Base-by-base conservation (phyloP, 441 rosid genomes). In the Corymbia citriodora region DNA sequence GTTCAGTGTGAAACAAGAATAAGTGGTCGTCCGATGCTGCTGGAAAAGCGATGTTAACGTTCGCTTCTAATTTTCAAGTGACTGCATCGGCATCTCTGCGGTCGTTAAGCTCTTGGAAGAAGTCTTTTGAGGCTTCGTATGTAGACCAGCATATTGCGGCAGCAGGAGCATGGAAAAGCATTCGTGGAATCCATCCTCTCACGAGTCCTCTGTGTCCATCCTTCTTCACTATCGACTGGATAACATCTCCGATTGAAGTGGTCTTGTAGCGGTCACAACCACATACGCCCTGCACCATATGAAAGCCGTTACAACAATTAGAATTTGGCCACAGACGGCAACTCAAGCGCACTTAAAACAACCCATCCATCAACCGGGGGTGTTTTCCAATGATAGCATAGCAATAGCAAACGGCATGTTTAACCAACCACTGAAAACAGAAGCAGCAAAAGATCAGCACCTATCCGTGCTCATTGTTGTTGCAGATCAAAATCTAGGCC, bases 51-150 rank as follows among this genome's bases (percentile, higher is more conserved):
- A 72, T 45, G 48, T 72, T 6, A 19, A 36, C 25, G 10, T 36
- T 36, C 82, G 49, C 82, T 3, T 72, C 82, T 72, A 19, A 5
- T 19, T 54, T 92, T 95, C 90, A 95, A 89, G 94, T 92, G 87
- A 90, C 88, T 2, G 52, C 85, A 74, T 74, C 29, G 9, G 16
- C 12, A 74, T 40, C 85, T 23, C n/a, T 40, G 29, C 85, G 17
- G 85, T 74, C 21, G 40, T 87, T 54, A 61, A 87, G 70, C 50
- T 87, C 59, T 87, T 13, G 88, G 65, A 87, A 87, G 65, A 87
- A 87, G 61, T 50, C 68, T 27, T 87, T 87, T 36, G 88, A 87
- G 88, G 88, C 88, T 57, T 87, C 70, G 45, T 87, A 87, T 87
- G 88, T 57, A 87, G 88, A 55, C 88, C 88, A 87, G n/a, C 88